Evolutionary conservation across 352 stramenopile genomes (phyloP).

Genomic region (Phytophthora pinifolia): DNA sequence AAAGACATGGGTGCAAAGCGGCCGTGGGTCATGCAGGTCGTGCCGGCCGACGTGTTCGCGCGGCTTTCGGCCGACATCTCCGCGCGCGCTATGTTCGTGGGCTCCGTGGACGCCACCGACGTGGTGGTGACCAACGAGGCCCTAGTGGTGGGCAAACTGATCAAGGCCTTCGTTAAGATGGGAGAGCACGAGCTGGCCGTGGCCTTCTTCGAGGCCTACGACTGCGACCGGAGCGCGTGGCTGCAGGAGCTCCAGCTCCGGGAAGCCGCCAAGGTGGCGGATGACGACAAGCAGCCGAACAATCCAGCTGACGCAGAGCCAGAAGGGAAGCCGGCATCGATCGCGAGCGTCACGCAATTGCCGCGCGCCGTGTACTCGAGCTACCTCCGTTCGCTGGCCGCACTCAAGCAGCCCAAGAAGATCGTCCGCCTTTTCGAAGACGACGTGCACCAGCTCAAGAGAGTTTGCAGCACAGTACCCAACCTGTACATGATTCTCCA

Average conservation of each 20-base stretch:
- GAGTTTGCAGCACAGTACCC: constrained; percentile 26
- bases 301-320: not conserved
- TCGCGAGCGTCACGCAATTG: constrained; percentile 22
- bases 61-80: constrained; percentile 21
- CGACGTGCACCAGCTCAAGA: constrained; percentile 23
- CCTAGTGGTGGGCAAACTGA: constrained; percentile 24
- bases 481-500: constrained; percentile 33
- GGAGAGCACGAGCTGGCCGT: constrained; percentile 27
- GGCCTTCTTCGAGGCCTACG: constrained; percentile 40
- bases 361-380: constrained; percentile 19
- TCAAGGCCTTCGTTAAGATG: constrained; percentile 27
- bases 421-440: constrained; percentile 34
- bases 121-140: constrained; percentile 39
- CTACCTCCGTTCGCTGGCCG: constrained; percentile 34
- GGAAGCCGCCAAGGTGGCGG: constrained; percentile 13
- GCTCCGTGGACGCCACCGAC: constrained; percentile 9
- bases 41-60: constrained; percentile 36
- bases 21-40: constrained; percentile 34
- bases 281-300: not conserved
- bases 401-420: constrained; percentile 30
- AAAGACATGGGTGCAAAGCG: constrained; percentile 1
- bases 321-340: constrained; percentile 3
- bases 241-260: constrained; percentile 30
- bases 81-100: constrained; percentile 29
- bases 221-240: constrained; percentile 33